A percentile compares a stretch with the other conserved stretches of the same genome.
These are phyloP conservation scores for Plasmodium gonderi DNA, from an alignment of 169 alveolate species.

Conservation along the genomic window DNA sequence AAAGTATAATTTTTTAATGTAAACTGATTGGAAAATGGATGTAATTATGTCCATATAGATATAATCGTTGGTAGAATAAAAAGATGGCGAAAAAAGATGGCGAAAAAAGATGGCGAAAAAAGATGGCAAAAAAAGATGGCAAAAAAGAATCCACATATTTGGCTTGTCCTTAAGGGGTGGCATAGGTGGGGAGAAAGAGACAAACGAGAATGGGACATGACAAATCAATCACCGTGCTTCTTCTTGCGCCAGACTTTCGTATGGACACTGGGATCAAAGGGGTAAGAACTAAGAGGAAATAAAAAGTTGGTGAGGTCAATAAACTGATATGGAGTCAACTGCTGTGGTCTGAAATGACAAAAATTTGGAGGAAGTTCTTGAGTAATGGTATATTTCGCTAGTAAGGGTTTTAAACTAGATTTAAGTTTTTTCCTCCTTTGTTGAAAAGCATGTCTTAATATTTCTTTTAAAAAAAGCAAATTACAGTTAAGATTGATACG, in stretches of 20 bases:
- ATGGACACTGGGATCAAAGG: constrained; percentile 45
- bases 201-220: no score
- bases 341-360: constrained; percentile 81
- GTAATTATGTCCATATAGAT: not conserved
- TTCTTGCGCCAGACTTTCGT: constrained; percentile 75
- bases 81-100: no score
- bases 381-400: constrained; percentile 59
- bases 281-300: constrained; percentile 43
- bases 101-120: no score
- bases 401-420: constrained; percentile 76
- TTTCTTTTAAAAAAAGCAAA: constrained; percentile 78
- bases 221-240: constrained; percentile 66
- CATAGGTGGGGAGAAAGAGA: no score
- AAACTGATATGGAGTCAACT: constrained; percentile 78
- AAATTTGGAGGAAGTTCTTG: constrained; percentile 73
- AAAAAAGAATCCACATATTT: no score
- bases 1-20: no score
- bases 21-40: no score
- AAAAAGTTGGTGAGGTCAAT: constrained; percentile 75
- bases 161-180: no score
- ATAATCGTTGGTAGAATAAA: no score
- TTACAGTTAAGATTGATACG: constrained; percentile 51
- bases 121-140: no score
- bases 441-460: constrained; percentile 77
- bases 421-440: constrained; percentile 81